These are phyloP conservation scores for Tremella fuciformis DNA, from an alignment of 768 basidiomycete genomes.

Conservation along the genomic window DNA sequence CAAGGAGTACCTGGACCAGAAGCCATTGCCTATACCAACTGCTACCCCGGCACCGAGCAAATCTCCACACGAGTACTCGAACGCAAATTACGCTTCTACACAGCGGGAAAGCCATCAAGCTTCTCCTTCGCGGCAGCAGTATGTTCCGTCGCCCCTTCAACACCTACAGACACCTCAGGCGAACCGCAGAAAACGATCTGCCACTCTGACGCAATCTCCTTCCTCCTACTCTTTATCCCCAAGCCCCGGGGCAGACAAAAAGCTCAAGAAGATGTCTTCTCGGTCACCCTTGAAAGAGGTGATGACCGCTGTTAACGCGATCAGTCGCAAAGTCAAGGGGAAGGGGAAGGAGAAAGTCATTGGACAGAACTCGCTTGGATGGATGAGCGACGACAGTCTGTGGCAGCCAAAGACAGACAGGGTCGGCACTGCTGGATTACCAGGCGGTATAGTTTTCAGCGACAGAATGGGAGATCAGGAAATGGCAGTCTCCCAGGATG, in stretches of 20 bases:
- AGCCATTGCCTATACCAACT: constrained; percentile 35
- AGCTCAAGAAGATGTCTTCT: constrained; percentile 20
- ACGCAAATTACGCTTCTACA: constrained; percentile 10
- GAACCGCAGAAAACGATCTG: constrained; percentile 17
- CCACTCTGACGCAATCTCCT: constrained; percentile 28
- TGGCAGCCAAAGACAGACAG: constrained; percentile 19
- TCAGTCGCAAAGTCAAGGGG: constrained; percentile 30
- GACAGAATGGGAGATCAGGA: constrained; percentile 47
- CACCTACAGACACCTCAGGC: constrained; percentile 40
- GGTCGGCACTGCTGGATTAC: constrained; percentile 39
- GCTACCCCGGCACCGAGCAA: constrained; percentile 18
- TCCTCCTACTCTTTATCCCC: constrained; percentile 34
- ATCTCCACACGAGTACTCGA: constrained; percentile 11
- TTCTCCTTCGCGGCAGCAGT: constrained; percentile 1
- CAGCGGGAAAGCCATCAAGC: background rate
- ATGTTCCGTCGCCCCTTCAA: constrained; percentile 33
- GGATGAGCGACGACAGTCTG: constrained; percentile 13
- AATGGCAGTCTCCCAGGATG: constrained; percentile 20
- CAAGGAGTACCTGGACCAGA: constrained; percentile 38
- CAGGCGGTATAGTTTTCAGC: constrained; percentile 43
- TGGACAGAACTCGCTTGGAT: constrained; percentile 15
- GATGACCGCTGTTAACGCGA: constrained; percentile 32
- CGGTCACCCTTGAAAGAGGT: constrained; percentile 44
- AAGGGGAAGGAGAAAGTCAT: constrained; percentile 29
- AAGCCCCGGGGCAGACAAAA: constrained; percentile 28